phyloP scores from a whole-genome alignment of 2,329 filamentous ascomycete genomes.

The Penicillium sp. region DNA sequence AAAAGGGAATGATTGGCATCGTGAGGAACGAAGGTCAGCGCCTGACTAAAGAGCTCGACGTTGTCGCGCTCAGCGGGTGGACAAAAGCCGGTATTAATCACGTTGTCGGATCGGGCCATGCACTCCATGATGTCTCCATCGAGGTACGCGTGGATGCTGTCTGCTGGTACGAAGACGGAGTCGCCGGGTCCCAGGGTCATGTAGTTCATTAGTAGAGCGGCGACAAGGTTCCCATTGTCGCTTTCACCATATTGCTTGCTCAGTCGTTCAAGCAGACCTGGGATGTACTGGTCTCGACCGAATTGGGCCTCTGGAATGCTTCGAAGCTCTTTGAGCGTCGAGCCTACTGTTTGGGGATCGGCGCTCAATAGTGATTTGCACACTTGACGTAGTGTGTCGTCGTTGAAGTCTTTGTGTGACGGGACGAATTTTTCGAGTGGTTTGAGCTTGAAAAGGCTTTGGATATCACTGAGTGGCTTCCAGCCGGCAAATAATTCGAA shows the following conservation, averaged over 20 bases:
- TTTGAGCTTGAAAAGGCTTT: constrained; percentile 52
- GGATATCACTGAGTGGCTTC: constrained; percentile 60
- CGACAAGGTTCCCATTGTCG: constrained; percentile 65
- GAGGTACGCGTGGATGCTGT: constrained; percentile 69
- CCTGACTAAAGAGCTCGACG: constrained; percentile 58
- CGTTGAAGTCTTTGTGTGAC: constrained; percentile 46
- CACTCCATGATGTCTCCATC: constrained; percentile 71
- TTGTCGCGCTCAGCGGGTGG: constrained; percentile 60
- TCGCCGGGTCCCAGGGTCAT: constrained; percentile 61
- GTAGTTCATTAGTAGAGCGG: constrained; percentile 70
- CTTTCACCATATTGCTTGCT: constrained; percentile 57
- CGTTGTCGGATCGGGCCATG: constrained; percentile 71
- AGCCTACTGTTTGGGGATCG: constrained; percentile 50
- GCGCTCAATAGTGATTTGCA: constrained; percentile 51
- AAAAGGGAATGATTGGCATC: constrained; percentile 54
- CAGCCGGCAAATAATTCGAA: constrained; percentile 75
- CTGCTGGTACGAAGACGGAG: constrained; percentile 64
- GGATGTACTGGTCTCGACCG: constrained; percentile 54
- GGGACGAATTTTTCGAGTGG: constrained; percentile 54
- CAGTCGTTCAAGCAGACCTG: constrained; percentile 60
- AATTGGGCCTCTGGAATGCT: constrained; percentile 48
- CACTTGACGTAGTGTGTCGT: constrained; percentile 54
- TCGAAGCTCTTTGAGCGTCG: constrained; percentile 51
- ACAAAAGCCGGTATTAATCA: constrained; percentile 70
- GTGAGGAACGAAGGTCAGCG: constrained; percentile 61